These are phyloP conservation scores for Neolentinus lepideus DNA, from an alignment of 1,284 basidiomycete species.

Conservation along the genomic window DNA sequence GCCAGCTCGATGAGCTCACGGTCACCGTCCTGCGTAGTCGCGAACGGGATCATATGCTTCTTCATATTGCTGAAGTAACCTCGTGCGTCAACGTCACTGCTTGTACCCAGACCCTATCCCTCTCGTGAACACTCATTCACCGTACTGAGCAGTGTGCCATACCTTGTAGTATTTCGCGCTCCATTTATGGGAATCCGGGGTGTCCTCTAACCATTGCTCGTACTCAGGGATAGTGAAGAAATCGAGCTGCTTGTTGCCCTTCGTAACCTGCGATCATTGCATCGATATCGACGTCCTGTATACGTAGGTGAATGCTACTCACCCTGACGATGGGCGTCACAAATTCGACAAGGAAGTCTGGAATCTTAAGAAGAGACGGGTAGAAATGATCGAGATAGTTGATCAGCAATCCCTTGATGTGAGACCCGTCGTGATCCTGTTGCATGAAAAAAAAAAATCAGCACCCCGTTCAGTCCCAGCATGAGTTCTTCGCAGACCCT, in stretches of 20 bases:
- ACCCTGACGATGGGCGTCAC: constrained; percentile 98
- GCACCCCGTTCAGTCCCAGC: constrained; percentile 3
- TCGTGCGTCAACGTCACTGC: constrained; percentile 81
- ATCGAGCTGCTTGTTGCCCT: constrained; percentile 75
- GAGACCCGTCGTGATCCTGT: constrained; percentile 96
- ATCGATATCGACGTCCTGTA: neutral
- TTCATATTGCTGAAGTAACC: constrained; percentile 92
- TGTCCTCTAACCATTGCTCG: constrained; percentile 84
- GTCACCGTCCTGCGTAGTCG: constrained; percentile 77
- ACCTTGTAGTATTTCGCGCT: constrained; percentile 96
- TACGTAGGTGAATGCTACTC: constrained; percentile 19
- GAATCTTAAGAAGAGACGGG: constrained; percentile 89
- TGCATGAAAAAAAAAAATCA: constrained; percentile 25
- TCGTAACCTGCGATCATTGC: constrained; percentile 51
- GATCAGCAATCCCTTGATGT: constrained; percentile 98
- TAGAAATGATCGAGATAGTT: constrained; percentile 98
- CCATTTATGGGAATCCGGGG: constrained; percentile 83
- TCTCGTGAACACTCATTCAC: neutral
- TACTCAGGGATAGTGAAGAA: constrained; percentile 99
- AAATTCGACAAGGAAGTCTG: constrained; percentile 95
- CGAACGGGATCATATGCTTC: constrained; percentile 93
- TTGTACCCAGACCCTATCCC: constrained; percentile 89
- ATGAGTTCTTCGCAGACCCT: constrained; percentile 11
- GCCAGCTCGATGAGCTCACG: constrained; percentile 92
- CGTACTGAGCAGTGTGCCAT: constrained; percentile 11